Evolutionary conservation across 495 filamentous ascomycete genomes (phyloP).

Genomic region (Corynascus novoguineensis): DNA sequence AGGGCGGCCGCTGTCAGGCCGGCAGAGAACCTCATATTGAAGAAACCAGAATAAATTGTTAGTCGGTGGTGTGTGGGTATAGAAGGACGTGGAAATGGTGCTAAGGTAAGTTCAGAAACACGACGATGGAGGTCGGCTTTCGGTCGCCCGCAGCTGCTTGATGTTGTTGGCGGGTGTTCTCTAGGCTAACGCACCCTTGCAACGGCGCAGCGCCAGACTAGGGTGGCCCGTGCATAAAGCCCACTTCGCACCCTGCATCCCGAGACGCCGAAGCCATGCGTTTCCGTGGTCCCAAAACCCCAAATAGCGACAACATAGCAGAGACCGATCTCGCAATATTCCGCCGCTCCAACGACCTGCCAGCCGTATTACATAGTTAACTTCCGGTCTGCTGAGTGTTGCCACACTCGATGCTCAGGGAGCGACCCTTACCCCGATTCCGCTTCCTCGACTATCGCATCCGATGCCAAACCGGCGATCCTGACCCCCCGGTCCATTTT

Average conservation of each 20-base stretch:
- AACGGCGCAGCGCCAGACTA: neutral
- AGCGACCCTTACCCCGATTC: too few relatives aligned
- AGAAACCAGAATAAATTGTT: neutral
- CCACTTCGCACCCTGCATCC: neutral
- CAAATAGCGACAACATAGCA: slow-evolving; percentile 2
- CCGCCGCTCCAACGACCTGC: too few relatives aligned
- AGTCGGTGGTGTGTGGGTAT: neutral
- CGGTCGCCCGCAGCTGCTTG: neutral
- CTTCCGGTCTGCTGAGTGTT: too few relatives aligned
- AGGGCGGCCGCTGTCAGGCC: slow-evolving; percentile 26
- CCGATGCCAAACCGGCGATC: too few relatives aligned
- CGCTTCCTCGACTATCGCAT: too few relatives aligned
- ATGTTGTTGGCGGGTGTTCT: neutral
- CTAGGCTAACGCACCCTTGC: neutral
- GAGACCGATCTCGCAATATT: too few relatives aligned
- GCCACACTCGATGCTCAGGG: too few relatives aligned
- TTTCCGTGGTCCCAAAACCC: too few relatives aligned
- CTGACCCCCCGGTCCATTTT: neutral
- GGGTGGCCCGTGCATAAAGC: neutral
- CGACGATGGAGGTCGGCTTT: neutral
- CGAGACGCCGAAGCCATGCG: neutral
- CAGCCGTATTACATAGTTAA: too few relatives aligned
- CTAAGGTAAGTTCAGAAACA: neutral
- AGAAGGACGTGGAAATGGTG: neutral
- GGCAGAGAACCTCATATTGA: slow-evolving; percentile 29